A percentile compares a stretch with the other conserved stretches of the same genome.
Conservation (phyloP, 352 stramenopile genomes). For the Phytophthora uliginosa region DNA sequence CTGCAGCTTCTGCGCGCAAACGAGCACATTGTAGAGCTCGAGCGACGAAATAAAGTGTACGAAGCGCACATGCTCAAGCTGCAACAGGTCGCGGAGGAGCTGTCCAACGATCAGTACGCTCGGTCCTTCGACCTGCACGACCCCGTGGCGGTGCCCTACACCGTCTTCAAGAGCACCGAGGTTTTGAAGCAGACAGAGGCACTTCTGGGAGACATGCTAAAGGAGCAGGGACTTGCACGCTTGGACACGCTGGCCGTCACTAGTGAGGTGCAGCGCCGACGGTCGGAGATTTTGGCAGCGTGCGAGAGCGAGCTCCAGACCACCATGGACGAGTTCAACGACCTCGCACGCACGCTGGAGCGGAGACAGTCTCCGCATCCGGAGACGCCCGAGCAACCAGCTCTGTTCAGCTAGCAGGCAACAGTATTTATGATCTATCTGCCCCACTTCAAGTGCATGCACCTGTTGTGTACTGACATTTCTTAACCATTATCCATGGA, state of each 20-base stretch:
- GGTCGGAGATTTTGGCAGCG: slow-evolving; percentile 67
- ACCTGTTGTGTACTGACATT: slow-evolving; percentile 6
- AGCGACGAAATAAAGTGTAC: slow-evolving; percentile 53
- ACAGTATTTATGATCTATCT: slow-evolving; percentile 24
- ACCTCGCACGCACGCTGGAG: slow-evolving; percentile 49
- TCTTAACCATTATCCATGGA: slow-evolving; percentile 17
- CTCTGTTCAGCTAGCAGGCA: slow-evolving; percentile 4
- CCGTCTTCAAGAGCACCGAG: slow-evolving; percentile 53
- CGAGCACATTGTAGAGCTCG: slow-evolving; percentile 57
- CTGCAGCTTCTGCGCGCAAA: slow-evolving; percentile 57
- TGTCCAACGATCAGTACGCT: slow-evolving; percentile 36
- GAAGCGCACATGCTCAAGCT: slow-evolving; percentile 56
- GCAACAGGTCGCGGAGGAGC: slow-evolving; percentile 38
- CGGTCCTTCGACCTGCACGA: slow-evolving; percentile 33
- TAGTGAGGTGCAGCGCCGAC: slow-evolving; percentile 56
- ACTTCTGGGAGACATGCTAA: slow-evolving; percentile 58
- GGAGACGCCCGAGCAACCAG: slow-evolving; percentile 2
- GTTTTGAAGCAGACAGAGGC: slow-evolving; percentile 68
- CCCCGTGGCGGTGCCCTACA: slow-evolving; percentile 31
- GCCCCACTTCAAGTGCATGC: background rate
- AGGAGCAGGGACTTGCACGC: slow-evolving; percentile 42
- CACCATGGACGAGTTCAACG: slow-evolving; percentile 72
- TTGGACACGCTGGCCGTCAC: slow-evolving; percentile 41
- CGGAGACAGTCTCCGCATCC: slow-evolving; percentile 15
- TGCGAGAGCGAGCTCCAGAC: slow-evolving; percentile 70